phyloP scores from a whole-genome alignment of 2,329 filamentous ascomycete genomes.

The Epichloe scottii region DNA sequence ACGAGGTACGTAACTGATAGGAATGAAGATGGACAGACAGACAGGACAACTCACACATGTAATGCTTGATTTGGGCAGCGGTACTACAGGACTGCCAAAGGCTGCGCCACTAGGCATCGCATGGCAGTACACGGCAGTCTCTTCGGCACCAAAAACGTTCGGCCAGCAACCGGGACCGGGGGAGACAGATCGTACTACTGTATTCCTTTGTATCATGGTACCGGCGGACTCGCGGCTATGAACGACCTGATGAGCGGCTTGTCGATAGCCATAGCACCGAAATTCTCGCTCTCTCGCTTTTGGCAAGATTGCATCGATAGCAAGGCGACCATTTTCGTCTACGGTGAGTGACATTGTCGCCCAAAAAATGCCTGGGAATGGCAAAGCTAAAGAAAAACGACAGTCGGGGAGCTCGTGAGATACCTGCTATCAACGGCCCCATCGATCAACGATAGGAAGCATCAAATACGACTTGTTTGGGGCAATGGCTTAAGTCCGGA shows the following conservation, averaged over 20 bases:
- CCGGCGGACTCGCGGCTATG: slow-evolving; percentile 1
- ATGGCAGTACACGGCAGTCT: neutral
- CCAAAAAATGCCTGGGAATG: neutral
- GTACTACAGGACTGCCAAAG: slow-evolving; percentile 7
- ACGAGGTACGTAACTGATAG: slow-evolving; percentile 1
- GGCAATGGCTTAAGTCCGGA: slow-evolving; percentile 7
- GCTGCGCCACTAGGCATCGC: neutral
- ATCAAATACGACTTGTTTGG: slow-evolving; percentile 4
- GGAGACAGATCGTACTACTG: slow-evolving; percentile 4
- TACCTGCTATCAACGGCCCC: slow-evolving; percentile 4
- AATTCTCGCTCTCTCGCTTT: slow-evolving; percentile 6
- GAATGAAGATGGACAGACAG: neutral
- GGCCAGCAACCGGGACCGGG: slow-evolving; percentile 1
- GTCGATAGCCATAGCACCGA: slow-evolving; percentile 4
- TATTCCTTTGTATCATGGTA: slow-evolving; percentile 6
- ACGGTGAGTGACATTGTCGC: neutral
- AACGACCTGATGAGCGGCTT: slow-evolving; percentile 4
- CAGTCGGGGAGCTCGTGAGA: slow-evolving; percentile 5
- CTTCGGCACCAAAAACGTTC: neutral
- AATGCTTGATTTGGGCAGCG: neutral
- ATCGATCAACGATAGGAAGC: slow-evolving; percentile 2
- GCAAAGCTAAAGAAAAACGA: neutral
- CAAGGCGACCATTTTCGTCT: slow-evolving; percentile 4
- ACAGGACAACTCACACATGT: neutral
- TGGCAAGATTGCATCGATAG: slow-evolving; percentile 7